phyloP scores from a whole-genome alignment of 495 filamentous ascomycete species.

The Xylaria longipes region DNA sequence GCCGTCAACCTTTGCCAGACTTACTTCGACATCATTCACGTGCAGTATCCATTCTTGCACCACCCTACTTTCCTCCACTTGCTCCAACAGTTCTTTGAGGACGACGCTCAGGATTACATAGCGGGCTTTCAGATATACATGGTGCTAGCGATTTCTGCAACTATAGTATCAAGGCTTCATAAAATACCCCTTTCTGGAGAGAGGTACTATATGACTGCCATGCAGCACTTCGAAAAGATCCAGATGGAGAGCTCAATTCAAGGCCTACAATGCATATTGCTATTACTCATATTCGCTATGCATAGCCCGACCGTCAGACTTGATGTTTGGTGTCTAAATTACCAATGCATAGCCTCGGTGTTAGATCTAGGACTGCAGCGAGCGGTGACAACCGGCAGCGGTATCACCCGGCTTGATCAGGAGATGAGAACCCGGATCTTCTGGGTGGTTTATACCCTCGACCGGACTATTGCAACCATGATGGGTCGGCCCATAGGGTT shows the following conservation, averaged over 20 bases:
- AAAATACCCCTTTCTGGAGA: constrained; percentile 51
- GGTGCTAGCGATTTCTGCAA: constrained; percentile 53
- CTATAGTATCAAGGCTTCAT: constrained; percentile 49
- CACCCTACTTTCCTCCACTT: constrained; percentile 46
- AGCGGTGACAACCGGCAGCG: constrained; percentile 44
- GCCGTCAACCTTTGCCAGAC: constrained; percentile 47
- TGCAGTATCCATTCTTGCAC: constrained; percentile 54
- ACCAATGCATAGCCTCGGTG: constrained; percentile 54
- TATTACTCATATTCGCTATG: constrained; percentile 56
- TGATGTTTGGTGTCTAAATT: constrained; percentile 58
- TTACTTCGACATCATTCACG: constrained; percentile 51
- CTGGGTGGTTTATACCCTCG: constrained; percentile 56
- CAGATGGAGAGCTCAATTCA: constrained; percentile 48
- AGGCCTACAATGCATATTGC: constrained; percentile 50
- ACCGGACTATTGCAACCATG: constrained; percentile 55
- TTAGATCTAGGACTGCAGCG: constrained; percentile 57
- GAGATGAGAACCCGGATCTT: constrained; percentile 58
- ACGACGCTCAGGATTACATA: constrained; percentile 30
- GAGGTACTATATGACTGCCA: constrained; percentile 53
- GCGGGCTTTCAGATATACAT: constrained; percentile 52
- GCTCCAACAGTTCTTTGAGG: constrained; percentile 43
- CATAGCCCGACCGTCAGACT: constrained; percentile 53
- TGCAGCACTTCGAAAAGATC: constrained; percentile 46
- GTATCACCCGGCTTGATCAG: constrained; percentile 50
- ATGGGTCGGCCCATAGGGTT: constrained; percentile 59